Evolutionary conservation across 1,139 yeast species (phyloP).

Genomic region (Lodderomyces oxycetoniae): DNA sequence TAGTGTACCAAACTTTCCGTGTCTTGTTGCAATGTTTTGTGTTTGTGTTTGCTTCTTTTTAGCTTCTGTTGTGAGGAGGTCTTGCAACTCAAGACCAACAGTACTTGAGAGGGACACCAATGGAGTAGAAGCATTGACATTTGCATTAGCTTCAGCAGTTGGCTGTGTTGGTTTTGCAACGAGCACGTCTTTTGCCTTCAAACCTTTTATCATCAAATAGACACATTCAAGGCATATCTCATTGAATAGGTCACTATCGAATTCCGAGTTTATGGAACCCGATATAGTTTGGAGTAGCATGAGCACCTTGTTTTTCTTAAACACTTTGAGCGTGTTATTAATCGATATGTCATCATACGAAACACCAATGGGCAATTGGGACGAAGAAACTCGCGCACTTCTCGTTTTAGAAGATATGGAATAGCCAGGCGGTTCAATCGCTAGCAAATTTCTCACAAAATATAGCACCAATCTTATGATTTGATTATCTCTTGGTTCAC

Average conservation of each 20-base stretch:
- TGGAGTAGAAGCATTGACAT: slow-evolving; percentile 12
- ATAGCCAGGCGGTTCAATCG: slow-evolving; percentile 65
- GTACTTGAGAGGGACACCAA: slow-evolving; percentile 22
- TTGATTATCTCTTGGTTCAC: slow-evolving; percentile 70
- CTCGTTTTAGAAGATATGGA: slow-evolving; percentile 39
- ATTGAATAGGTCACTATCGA: slow-evolving; percentile 58
- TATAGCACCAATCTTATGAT: slow-evolving; percentile 67
- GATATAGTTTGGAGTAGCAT: slow-evolving; percentile 65
- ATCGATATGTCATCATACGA: slow-evolving; percentile 64
- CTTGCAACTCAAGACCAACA: slow-evolving; percentile 42
- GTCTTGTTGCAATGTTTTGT: slow-evolving; percentile 63
- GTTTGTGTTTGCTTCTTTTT: slow-evolving; percentile 47
- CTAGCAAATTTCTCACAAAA: slow-evolving; percentile 69
- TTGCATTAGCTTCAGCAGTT: slow-evolving; percentile 1
- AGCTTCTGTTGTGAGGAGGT: slow-evolving; percentile 55
- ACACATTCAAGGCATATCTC: slow-evolving; percentile 66
- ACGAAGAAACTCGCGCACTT: slow-evolving; percentile 23
- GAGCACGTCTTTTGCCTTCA: slow-evolving; percentile 31
- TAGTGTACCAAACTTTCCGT: slow-evolving; percentile 87
- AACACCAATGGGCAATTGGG: slow-evolving; percentile 53
- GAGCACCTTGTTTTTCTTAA: slow-evolving; percentile 65
- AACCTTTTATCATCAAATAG: slow-evolving; percentile 56
- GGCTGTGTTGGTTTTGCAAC: slow-evolving; percentile 4
- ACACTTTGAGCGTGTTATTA: slow-evolving; percentile 52
- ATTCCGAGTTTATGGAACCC: slow-evolving; percentile 59